Evolutionary conservation across 1,284 basidiomycete genomes (phyloP), one percentile per base, ranked within the genome.

Genomic region (Puccinia novopanici): DNA sequence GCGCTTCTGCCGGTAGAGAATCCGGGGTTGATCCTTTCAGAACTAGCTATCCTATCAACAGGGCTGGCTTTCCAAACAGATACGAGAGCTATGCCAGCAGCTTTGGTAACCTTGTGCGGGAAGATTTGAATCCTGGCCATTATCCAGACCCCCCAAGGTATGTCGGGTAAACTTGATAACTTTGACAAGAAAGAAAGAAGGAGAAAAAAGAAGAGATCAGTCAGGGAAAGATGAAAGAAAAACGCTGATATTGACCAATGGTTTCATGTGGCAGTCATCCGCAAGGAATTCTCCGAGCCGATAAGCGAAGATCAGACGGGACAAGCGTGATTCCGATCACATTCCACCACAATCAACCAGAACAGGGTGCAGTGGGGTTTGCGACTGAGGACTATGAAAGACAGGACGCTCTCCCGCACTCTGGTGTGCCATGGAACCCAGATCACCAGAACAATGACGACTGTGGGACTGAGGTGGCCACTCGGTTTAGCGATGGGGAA

Each of bases 31-130:
- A 52, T 30, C 48, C 67, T 2, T 50, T 27, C 27, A 45, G 48
- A 40, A 27, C 42, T 30, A 68, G 48, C 22, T 45, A 68, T 68
- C n/a, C 24, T n/a, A 24, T 24, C 1, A 13, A 68, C 67, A 1
- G 42, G 2, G 42, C 22, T 27, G 40, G n/a, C 67, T 24, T 17
- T 17, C 48, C 3, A 24, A 40, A 68, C 42, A 48, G 67, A 68
- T 68, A 68, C 48, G 15, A 48, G 9, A 68, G 67, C n/a, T 68
- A 48, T 52, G 67, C n/a, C 15, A 68, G 42, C 27, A 68, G 67
- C 67, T 68, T 68, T 34, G 67, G 67, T 17, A 68, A 68, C 67
- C 40, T 40, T 40, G 34, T 2, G 17, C 59, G 5, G 13, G 34
- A 63, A 40, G 27, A 30, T 12, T 40, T 37, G 13, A 17, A 40